Conservation (phyloP, 2,329 filamentous ascomycete species). For the Daldinia sp. region DNA sequence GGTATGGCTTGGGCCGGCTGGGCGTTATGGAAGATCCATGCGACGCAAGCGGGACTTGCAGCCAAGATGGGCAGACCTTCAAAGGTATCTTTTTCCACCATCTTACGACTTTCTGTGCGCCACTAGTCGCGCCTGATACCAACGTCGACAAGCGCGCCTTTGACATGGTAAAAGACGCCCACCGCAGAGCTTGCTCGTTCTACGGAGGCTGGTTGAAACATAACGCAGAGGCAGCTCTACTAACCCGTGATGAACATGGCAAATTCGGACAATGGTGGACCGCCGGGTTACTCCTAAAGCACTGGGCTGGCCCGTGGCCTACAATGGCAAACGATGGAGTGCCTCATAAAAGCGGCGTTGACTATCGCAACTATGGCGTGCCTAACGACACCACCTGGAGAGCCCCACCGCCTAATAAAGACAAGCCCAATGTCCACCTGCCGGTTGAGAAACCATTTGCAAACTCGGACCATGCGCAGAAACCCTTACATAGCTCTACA, state of each 20-base stretch:
- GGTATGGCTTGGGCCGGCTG: constrained; percentile 80
- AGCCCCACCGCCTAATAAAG: constrained; percentile 3
- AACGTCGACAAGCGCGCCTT: constrained; percentile 51
- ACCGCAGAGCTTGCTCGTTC: constrained; percentile 70
- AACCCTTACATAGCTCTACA: constrained; percentile 16
- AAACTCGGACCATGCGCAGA: constrained; percentile 21
- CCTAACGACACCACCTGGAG: constrained; percentile 45
- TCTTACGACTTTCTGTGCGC: constrained; percentile 80
- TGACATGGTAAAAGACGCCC: constrained; percentile 54
- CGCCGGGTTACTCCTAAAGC: constrained; percentile 57
- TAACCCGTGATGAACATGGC: constrained; percentile 74
- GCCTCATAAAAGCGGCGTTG: constrained; percentile 52
- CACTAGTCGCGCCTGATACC: constrained; percentile 60
- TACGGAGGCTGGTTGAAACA: constrained; percentile 83
- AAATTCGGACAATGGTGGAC: constrained; percentile 93
- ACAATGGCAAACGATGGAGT: constrained; percentile 56
- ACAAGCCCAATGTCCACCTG: neutral
- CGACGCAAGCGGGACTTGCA: constrained; percentile 79
- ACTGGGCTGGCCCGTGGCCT: constrained; percentile 50
- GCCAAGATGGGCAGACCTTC: constrained; percentile 88
- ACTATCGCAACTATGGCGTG: constrained; percentile 65
- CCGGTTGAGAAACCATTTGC: constrained; percentile 10
- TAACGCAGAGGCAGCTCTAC: constrained; percentile 80
- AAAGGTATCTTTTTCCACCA: constrained; percentile 97
- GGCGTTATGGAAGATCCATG: constrained; percentile 89